Percentiles rank a stretch among this genome's conserved stretches.
phyloP scores from a whole-genome alignment of 345 rosid genomes.

The Rubroshorea leprosula region DNA sequence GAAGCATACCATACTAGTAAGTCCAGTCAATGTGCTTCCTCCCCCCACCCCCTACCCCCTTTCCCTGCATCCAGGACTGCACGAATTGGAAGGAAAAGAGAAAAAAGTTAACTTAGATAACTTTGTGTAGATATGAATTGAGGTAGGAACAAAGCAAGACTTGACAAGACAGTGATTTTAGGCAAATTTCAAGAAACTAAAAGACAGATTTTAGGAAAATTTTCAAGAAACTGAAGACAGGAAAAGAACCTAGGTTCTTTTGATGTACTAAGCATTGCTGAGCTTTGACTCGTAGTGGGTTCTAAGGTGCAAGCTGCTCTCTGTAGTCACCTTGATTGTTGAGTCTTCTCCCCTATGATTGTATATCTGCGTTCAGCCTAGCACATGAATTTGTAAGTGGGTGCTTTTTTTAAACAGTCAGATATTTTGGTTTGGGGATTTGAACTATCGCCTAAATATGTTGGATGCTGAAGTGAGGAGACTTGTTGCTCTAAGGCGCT shows the following conservation, averaged over 20 bases:
- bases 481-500: constrained; percentile 60
- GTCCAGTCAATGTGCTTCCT: no score
- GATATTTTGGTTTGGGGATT: constrained; percentile 95
- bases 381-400: constrained; percentile 8
- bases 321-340: not conserved
- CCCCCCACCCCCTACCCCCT: no score
- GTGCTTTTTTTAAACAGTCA: constrained; percentile 53
- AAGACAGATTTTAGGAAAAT: no score
- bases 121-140: not conserved
- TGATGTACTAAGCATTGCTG: not conserved
- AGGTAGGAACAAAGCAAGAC: not conserved
- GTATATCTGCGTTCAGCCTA: not conserved
- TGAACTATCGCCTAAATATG: constrained; percentile 88
- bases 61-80: no score
- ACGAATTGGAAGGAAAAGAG: not conserved
- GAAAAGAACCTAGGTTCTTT: not conserved
- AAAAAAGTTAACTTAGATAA: not conserved
- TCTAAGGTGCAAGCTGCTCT: constrained; percentile 2
- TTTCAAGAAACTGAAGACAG: no score
- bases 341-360: not conserved
- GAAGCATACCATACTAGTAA: no score
- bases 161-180: not conserved
- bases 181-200: not conserved
- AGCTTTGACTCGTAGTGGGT: not conserved
- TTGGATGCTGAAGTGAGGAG: constrained; percentile 65